Conservation (phyloP, 1,284 basidiomycete genomes). For the Spongispora temasekensis region DNA sequence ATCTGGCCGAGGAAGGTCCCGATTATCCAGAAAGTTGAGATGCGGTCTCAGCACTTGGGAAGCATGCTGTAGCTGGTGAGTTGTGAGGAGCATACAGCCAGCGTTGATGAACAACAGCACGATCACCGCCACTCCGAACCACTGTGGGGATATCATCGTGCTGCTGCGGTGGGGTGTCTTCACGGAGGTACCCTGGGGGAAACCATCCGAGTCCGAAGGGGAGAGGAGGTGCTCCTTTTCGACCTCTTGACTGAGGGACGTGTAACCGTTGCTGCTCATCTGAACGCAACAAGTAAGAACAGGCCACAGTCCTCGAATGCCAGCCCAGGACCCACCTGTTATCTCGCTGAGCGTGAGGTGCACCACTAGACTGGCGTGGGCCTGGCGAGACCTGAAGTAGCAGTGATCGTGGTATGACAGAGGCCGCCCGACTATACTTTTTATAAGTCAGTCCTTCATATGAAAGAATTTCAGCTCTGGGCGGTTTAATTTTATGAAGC, state of each 20-base stretch:
- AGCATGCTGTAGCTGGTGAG: conserved; percentile 15
- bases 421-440: not conserved
- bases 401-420: not conserved
- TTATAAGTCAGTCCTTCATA: conserved; percentile 12
- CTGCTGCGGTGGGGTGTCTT: conserved; percentile 3
- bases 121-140: conserved; percentile 20
- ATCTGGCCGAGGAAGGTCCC: conserved; percentile 29
- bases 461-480: not conserved
- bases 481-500: too few relatives aligned
- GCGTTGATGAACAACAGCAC: conserved; percentile 24
- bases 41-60: conserved; percentile 20
- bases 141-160: conserved; percentile 4
- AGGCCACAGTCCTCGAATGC: not conserved
- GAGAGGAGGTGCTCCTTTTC: conserved; percentile 19
- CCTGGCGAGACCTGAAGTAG: not conserved
- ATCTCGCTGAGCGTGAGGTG: conserved; percentile 1
- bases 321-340: conserved; percentile 4
- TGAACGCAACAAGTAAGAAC: conserved; percentile 12
- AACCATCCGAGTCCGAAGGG: not conserved
- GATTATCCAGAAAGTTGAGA: conserved; percentile 25
- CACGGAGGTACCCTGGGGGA: conserved; percentile 1
- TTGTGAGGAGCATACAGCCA: conserved; percentile 21
- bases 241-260: conserved; percentile 8
- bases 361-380: not conserved
- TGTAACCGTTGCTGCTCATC: conserved; percentile 21